Conservation (phyloP, 176 grass and related monocot genomes). For the Carex cristatella region DNA sequence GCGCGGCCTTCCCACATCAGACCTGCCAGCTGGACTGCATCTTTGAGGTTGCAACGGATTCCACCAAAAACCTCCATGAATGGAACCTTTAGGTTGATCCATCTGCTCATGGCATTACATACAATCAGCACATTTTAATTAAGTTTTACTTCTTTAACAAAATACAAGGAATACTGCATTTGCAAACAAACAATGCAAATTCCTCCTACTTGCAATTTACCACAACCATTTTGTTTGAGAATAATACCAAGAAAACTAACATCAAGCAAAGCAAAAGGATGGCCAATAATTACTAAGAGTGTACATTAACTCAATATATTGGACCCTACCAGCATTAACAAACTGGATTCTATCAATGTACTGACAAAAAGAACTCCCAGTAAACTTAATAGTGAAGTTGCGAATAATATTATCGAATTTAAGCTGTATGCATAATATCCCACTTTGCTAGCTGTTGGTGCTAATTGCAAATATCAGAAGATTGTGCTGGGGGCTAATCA, state of each 20-base stretch:
- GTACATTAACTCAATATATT: background rate
- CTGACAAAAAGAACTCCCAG: background rate
- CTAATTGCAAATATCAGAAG: background rate
- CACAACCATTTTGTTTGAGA: background rate
- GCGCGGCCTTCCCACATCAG: slow-evolving; percentile 91
- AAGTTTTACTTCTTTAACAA: background rate
- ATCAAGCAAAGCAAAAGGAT: background rate
- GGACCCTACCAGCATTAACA: background rate
- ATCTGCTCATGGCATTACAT: slow-evolving; percentile 35
- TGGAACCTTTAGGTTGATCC: slow-evolving; percentile 97
- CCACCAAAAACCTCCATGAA: slow-evolving; percentile 72
- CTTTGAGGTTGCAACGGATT: slow-evolving; percentile 73
- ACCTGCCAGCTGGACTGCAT: slow-evolving; percentile 78
- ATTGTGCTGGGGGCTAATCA: background rate
- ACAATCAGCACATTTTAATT: background rate
- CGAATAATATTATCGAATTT: background rate
- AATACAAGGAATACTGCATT: background rate
- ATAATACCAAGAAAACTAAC: background rate
- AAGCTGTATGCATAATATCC: background rate
- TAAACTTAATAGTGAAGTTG: background rate
- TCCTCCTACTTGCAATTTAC: slow-evolving; percentile 12
- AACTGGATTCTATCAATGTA: background rate
- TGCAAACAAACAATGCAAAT: background rate
- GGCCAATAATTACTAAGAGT: background rate
- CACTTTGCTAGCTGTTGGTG: background rate